phyloP scores from a whole-genome alignment of 805 yeast species.

The Hanseniaspora meyeri region DNA sequence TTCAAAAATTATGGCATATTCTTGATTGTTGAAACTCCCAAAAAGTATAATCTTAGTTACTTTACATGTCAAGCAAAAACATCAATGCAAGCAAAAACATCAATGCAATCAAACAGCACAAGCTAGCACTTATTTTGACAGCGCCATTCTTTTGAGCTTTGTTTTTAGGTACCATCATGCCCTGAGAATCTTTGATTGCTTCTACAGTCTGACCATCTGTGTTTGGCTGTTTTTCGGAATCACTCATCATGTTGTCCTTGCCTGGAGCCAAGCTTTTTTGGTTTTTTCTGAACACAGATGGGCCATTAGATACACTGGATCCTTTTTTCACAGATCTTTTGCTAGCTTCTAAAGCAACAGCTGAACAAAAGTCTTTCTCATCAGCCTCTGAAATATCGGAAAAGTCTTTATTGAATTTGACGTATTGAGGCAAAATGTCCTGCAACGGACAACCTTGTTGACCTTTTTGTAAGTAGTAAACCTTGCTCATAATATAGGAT shows the following conservation, averaged over 20 bases:
- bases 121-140: not conserved
- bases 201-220: not conserved
- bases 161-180: not conserved
- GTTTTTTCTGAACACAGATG: not conserved
- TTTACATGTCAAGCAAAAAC: too few relatives aligned
- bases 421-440: constrained; percentile 14
- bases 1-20: too few relatives aligned
- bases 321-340: not conserved
- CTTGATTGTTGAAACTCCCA: too few relatives aligned
- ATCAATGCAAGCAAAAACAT: too few relatives aligned
- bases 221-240: not conserved
- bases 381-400: not conserved
- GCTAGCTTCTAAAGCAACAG: not conserved
- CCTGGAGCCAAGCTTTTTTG: not conserved
- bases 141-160: not conserved
- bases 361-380: not conserved
- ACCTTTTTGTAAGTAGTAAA: constrained; percentile 40
- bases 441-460: constrained; percentile 22
- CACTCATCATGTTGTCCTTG: not conserved
- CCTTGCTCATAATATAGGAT: constrained; percentile 46
- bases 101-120: not conserved
- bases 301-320: not conserved
- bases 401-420: constrained; percentile 20
- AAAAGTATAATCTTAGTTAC: too few relatives aligned
- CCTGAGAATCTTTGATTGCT: not conserved